Conservation (phyloP, 1,284 basidiomycete genomes). For the Rugosomyces carneus region DNA sequence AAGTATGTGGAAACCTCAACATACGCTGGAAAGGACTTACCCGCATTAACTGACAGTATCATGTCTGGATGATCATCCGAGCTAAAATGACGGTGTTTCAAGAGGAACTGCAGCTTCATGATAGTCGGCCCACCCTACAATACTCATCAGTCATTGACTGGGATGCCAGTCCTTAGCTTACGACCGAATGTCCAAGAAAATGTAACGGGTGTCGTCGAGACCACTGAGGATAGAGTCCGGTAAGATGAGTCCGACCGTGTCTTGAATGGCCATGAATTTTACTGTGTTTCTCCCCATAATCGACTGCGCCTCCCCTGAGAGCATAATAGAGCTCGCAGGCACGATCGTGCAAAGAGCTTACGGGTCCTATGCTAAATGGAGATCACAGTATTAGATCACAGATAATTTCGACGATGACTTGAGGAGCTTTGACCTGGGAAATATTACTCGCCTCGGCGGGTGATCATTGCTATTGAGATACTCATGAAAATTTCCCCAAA, state of each 20-base stretch:
- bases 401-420: not conserved
- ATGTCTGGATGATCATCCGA: conserved; percentile 33
- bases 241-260: conserved; percentile 35
- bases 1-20: not conserved
- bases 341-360: conserved; percentile 51
- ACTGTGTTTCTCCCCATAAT: conserved; percentile 18
- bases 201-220: conserved; percentile 39
- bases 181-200: conserved; percentile 51
- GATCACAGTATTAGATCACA: not conserved
- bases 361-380: conserved; percentile 36
- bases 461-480: conserved; percentile 25
- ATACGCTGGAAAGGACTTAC: conserved; percentile 21
- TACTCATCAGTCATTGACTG: not conserved
- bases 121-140: conserved; percentile 45
- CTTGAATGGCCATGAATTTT: conserved; percentile 30
- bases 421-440: conserved; percentile 29
- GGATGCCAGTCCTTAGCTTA: conserved; percentile 14
- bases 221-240: conserved; percentile 46
- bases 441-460: conserved; percentile 26
- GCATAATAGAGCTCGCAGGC: conserved; percentile 55
- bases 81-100: conserved; percentile 38
- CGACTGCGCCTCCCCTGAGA: conserved; percentile 42
- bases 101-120: conserved; percentile 39
- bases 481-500: conserved; percentile 40
- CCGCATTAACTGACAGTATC: conserved; percentile 39